These are phyloP conservation scores for Xylaria sp. DNA, from an alignment of 2,329 filamentous ascomycete genomes.

Conservation along the genomic window DNA sequence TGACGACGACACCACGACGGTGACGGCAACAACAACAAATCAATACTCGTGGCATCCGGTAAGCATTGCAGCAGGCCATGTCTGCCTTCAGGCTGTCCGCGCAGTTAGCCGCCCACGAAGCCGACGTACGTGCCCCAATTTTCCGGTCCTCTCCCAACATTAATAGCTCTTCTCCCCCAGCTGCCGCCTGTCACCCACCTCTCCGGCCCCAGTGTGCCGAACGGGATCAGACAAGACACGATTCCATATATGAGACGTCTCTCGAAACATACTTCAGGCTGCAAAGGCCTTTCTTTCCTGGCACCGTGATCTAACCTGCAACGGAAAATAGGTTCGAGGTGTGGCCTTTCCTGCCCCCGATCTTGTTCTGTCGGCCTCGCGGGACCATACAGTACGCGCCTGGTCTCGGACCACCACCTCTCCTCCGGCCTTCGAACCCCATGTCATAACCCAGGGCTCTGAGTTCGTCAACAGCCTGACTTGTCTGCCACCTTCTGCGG, in stretches of 20 bases:
- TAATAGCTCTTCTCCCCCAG: background rate
- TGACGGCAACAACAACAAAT: background rate
- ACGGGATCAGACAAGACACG: background rate
- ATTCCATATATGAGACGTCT: background rate
- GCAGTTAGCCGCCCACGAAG: constrained; percentile 86
- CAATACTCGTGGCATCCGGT: background rate
- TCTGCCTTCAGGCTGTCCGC: constrained; percentile 93
- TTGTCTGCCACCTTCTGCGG: constrained; percentile 75
- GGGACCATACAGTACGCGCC: constrained; percentile 88
- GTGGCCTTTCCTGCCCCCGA: constrained; percentile 81
- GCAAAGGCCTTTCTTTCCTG: background rate
- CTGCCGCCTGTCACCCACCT: background rate
- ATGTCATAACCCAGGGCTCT: constrained; percentile 81
- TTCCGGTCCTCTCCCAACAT: background rate
- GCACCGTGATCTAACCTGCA: constrained; percentile 24
- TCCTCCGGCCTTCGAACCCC: constrained; percentile 79
- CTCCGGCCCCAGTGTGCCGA: background rate
- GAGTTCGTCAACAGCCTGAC: constrained; percentile 90
- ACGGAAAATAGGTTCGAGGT: constrained; percentile 77
- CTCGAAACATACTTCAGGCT: background rate
- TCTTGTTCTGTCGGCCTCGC: constrained; percentile 83
- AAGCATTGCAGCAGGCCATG: constrained; percentile 60
- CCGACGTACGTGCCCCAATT: constrained; percentile 75
- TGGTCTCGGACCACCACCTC: constrained; percentile 78
- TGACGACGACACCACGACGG: constrained; percentile 6